phyloP scores from a whole-genome alignment of 2,329 filamentous ascomycete genomes.

The Botrytis hyacinthi region DNA sequence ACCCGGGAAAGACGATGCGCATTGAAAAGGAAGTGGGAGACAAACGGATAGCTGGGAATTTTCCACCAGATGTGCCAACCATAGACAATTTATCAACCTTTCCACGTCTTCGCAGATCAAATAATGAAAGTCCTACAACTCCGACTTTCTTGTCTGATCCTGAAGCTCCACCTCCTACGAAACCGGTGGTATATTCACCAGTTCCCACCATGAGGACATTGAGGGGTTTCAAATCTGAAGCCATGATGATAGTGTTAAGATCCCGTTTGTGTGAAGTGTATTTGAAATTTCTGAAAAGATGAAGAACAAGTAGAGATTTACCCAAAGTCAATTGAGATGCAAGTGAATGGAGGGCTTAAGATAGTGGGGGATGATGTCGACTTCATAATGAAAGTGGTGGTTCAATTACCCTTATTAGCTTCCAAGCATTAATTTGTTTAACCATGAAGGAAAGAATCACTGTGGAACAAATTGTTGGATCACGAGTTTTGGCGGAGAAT shows the following conservation, averaged over 20 bases:
- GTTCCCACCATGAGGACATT: conserved; percentile 58
- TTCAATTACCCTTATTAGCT: conserved; percentile 1
- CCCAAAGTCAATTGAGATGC: conserved; percentile 11
- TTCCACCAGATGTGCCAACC: conserved; percentile 84
- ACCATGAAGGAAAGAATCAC: not conserved
- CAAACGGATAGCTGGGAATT: conserved; percentile 87
- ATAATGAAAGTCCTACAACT: conserved; percentile 85
- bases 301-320: not conserved
- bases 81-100: conserved; percentile 85
- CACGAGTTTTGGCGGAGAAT: conserved; percentile 22
- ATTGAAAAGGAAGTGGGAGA: not conserved
- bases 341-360: not conserved
- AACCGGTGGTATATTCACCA: conserved; percentile 95
- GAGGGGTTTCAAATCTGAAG: conserved; percentile 28
- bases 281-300: not conserved
- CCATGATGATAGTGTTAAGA: conserved; percentile 7
- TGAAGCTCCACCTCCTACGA: conserved; percentile 79
- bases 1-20: not conserved
- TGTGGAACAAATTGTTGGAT: conserved; percentile 6
- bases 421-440: not conserved
- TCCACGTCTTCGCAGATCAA: conserved; percentile 82
- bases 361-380: conserved; percentile 9
- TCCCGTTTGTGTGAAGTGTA: conserved; percentile 5
- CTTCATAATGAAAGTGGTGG: not conserved
- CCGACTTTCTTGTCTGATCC: conserved; percentile 95